Base-by-base conservation (phyloP, 2,329 filamentous ascomycete genomes). In the Arthrobotrys sphaeroides region DNA sequence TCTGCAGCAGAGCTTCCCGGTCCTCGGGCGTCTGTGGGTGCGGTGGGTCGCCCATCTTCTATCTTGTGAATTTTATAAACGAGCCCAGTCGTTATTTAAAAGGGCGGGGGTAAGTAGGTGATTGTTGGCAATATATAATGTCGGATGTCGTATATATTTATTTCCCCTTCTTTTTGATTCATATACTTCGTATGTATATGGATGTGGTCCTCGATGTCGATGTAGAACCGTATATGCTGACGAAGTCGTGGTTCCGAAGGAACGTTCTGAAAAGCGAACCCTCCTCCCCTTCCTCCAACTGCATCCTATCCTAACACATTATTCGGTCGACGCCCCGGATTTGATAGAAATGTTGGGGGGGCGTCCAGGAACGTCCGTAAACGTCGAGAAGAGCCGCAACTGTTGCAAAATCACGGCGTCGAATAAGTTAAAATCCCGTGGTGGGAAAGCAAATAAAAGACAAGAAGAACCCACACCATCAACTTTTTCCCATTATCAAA, bases 21-120 rank as follows among this genome's bases (percentile, higher is more conserved):
- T 76, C 73, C 12, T 33, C 47, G 16, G 61, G 38, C 13, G 73
- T 76, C 53, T 76, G 73, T 18, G 62, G 70, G 16, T 74, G 62
- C 13, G 70, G 62, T 22, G 70, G 70, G 18, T 18, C 24, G 20
- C 61, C 61, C 69, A 73, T 73, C 26, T 45, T 62, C n/a, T n/a
- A n/a, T n/a, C n/a, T n/a, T n/a, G n/a, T n/a, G n/a, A n/a, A n/a
- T n/a, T n/a, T n/a, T n/a, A n/a, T 9, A 59, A 60, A 22, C n/a
- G 20, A 43, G n/a, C 31, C 42, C 24, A 22, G 45, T 13, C 40
- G 13, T 65, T 28, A 51, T 22, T 12, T n/a, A n/a, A n/a, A n/a
- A 40, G 36, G 36, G 36, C 36, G n/a, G 36, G 16, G 3, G 18
- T 22, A 47, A 24, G 18, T n/a, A 4, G 43, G 31, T 33, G 2